Base-by-base conservation (phyloP, 129 eudicot species). In the Calendula officinalis region DNA sequence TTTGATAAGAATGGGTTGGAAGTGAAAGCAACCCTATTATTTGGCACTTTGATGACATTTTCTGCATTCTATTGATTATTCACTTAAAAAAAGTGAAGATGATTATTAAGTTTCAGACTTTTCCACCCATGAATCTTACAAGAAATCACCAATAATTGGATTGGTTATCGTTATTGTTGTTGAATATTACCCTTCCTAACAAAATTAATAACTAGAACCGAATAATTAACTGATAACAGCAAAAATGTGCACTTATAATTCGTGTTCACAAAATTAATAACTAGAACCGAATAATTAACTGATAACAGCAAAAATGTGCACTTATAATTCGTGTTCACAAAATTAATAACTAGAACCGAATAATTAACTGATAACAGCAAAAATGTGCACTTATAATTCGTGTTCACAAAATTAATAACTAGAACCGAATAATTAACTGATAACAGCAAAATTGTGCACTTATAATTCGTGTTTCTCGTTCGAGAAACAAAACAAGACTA, bases 391-490 rank as follows among this genome's bases (percentile, higher is more conserved):
- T 16, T 48, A n/a, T n/a, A n/a, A 48, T n/a, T 1, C 12, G 48
- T 2, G 12, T 1, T 8, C 48, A 43, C 3, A 43, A 43, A 43
- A 14, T 44, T 44, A 3, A 44, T 0, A 48, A 46, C 32, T 12
- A 56, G 6, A 74, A 74, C 53, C 6, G n/a, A 39, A 74, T 74
- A 66, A 58, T 62, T 43, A 52, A 11, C 38, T 59, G 16, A 48
- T 66, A 66, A 74, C 73, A 56, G 12, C 73, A 66, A 69, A 72
- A 57, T 47, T 74, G 67, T 74, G 73, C 73, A 57, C 66, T 74
- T 56, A 47, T 64, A 48, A 15, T 40, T 56, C 40, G 30, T 42
- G 56, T 44, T 55, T 39, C 77, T 52, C 56, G 5, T 62, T 64
- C 6, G 32, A 64, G 71, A 63, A 64, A 17, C 66, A 64, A 55